Evolutionary conservation across 148 eudicot genomes (phyloP), one percentile per base, ranked within the genome.

Genomic region (Polygonum maritimum): DNA sequence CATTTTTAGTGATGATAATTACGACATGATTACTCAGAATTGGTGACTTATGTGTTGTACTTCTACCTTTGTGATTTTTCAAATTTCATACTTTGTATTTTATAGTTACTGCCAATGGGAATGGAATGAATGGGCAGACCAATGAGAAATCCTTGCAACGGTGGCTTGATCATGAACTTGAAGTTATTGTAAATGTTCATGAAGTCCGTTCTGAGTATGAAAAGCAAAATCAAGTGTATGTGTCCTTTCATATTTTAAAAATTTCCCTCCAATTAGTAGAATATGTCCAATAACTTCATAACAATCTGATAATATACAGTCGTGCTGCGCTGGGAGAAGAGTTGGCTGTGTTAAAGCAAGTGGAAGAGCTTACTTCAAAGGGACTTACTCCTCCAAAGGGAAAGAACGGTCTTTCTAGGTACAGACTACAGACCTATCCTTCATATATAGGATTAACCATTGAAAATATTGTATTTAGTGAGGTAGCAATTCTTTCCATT

Each of bases 171-270:
- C 94, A 96, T 55, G 99, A 96, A 89, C 87, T 92, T 14, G 98
- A 96, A 84, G 97, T 96, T 77, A 89, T 88, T 92, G 99, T 96
- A 73, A 91, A 96, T 79, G 94, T 96, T 84, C 97, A 96, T 86
- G 99, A 96, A 88, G 99, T 96, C 76, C 97, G 97, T 76, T 85
- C 85, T 16, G 98, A 92, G 74, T 96, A 96, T 78, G 98, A 96
- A 84, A 96, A 92, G 83, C 99, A 96, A 83, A 92, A 91, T 71
- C 91, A 96, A 92, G 99, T 96, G 99, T 96, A 96, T 48, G 99
- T 82, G 77, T 73, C 58, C 70, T 19, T 49, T 74, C 81, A 26
- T 63, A 12, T 9, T 49, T 75, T 73, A 31, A 47, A 60, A 31
- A 45, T 11, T 11, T 33, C 4, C 60, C 10, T 14, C 26, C 55